These are phyloP conservation scores for Colletotrichum ledebouriae DNA, from an alignment of 2,329 filamentous ascomycete species.

Conservation along the genomic window DNA sequence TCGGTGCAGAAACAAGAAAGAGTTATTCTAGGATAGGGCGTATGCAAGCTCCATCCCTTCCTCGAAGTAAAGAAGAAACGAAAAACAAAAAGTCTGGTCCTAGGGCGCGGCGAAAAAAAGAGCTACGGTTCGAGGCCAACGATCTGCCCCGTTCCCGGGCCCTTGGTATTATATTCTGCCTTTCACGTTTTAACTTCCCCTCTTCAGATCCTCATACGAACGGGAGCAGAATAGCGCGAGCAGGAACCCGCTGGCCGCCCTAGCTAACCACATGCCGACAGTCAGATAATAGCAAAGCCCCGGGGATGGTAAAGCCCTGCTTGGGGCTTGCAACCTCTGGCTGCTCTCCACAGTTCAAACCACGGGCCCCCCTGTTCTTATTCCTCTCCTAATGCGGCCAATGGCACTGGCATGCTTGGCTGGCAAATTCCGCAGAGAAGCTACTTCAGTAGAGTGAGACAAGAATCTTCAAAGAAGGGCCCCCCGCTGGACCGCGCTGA, in stretches of 20 bases:
- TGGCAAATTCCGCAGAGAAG: conserved; percentile 3
- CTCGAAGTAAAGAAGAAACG: conserved; percentile 13
- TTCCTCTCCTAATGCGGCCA: background rate
- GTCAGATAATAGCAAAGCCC: background rate
- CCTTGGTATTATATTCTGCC: conserved; percentile 29
- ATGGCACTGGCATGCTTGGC: background rate
- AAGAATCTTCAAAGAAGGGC: background rate
- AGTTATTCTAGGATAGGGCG: conserved; percentile 1
- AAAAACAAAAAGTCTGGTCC: background rate
- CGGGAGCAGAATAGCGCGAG: conserved; percentile 6
- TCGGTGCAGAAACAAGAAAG: background rate
- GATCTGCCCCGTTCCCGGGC: conserved; percentile 16
- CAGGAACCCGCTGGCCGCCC: conserved; percentile 15
- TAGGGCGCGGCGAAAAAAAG: background rate
- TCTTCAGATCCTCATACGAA: background rate
- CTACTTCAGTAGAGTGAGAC: background rate
- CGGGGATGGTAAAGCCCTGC: conserved; percentile 2
- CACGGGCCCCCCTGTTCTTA: conserved; percentile 12
- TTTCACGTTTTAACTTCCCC: background rate
- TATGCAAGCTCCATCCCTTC: conserved; percentile 30
- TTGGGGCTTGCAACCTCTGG: background rate
- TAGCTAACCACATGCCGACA: conserved; percentile 17
- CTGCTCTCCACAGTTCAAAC: conserved; percentile 35
- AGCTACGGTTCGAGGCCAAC: conserved; percentile 5
- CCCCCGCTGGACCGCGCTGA: conserved; percentile 7